Base-by-base conservation (phyloP, 495 filamentous ascomycete species). In the Talaromyces liani region DNA sequence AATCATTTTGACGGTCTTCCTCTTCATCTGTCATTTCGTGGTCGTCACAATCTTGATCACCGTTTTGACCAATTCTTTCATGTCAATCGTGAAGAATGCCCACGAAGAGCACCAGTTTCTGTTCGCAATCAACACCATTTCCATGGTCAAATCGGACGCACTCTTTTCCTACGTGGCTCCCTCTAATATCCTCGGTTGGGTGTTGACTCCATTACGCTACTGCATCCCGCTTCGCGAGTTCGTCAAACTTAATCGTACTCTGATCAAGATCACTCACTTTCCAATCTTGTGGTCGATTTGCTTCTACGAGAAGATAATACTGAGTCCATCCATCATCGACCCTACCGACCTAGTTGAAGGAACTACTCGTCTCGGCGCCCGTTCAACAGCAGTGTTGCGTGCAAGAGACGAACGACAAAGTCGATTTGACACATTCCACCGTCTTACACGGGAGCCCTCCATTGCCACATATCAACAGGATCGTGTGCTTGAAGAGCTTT, bases 61-160 rank as follows among this genome's bases (percentile, higher is more conserved):
- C 0, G 93, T 97, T 31, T 77, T 97, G 45, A 94, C 91, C 1
- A 97, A 96, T 71, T 93, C 90, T 18, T 97, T 95, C 78, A 93
- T 94, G 89, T 87, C 88, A 0, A 91, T 97, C 69, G 91, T 92
- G 25, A 90, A 91, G 22, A 97, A 96, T 70, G 91, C 91, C 7
- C 89, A 92, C 62, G 87, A 96, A 70, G 92, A 96, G 73, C 91
- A 96, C 72, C 91, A 95, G 77, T 97, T 96, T 68, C 76, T 96
- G 4, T 95, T 97, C 71, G 91, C 93, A 6, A 89, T 97, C 71
- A 96, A 96, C 66, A 92, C 91, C 6, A 92, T 96, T 41, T 94
- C 92, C 4, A 91, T 97, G 89, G 93, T 97, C 59, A 97, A 98
- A 70, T 95, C 91, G 22, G 92, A 97, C 70, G 89, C 91, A 0